Evolutionary conservation across 306 rosid genomes (phyloP).

Genomic region (Cotoneaster glaucophyllus): DNA sequence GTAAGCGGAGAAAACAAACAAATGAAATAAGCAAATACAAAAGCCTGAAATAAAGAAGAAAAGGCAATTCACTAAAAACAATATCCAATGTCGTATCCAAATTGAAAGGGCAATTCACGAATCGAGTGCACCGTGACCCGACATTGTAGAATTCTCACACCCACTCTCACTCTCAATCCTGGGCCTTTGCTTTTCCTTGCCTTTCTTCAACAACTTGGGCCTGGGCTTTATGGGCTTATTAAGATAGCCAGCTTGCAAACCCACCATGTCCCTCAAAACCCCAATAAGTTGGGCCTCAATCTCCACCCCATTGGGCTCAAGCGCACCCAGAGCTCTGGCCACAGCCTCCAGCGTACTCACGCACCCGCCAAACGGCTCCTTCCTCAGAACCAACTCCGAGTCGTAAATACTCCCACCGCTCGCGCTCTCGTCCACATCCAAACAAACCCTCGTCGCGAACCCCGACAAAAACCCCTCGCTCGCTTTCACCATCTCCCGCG

Average conservation of each 20-base stretch:
- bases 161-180: neutral
- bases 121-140: too few species aligned
- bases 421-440: slow-evolving; percentile 42
- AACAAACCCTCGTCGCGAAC: slow-evolving; percentile 60
- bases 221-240: slow-evolving; percentile 62
- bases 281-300: slow-evolving; percentile 43
- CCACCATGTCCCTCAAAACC: slow-evolving; percentile 71
- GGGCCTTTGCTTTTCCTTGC: slow-evolving; percentile 2
- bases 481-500: slow-evolving; percentile 82
- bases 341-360: slow-evolving; percentile 83
- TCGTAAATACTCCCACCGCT: slow-evolving; percentile 69
- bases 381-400: slow-evolving; percentile 70
- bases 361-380: slow-evolving; percentile 80
- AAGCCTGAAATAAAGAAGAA: too few species aligned
- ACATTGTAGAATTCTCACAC: neutral
- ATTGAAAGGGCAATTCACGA: too few species aligned
- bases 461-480: slow-evolving; percentile 57
- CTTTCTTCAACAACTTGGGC: slow-evolving; percentile 54
- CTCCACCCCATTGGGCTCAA: slow-evolving; percentile 58
- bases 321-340: slow-evolving; percentile 54
- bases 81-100: too few species aligned
- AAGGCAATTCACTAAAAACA: too few species aligned
- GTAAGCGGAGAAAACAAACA: too few species aligned
- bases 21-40: too few species aligned
- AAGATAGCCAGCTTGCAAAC: slow-evolving; percentile 53